phyloP scores from a whole-genome alignment of 1,139 yeast species.

The Hemisphaericaspora lyxosophila region DNA sequence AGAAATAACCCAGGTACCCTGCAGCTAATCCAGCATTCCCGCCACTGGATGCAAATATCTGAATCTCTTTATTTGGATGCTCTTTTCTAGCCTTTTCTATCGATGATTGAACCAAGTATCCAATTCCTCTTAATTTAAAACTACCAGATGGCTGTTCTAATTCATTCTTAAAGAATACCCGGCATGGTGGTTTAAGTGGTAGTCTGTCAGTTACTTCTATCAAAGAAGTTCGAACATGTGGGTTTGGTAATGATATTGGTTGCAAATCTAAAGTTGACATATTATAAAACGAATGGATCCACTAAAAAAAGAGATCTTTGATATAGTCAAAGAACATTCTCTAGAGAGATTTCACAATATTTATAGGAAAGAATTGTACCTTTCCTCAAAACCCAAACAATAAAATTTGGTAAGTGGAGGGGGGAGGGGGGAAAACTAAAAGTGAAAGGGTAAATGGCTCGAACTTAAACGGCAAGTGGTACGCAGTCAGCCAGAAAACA shows the following conservation, averaged over 20 bases:
- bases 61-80: conserved; percentile 29
- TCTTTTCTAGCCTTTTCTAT: conserved; percentile 17
- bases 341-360: not conserved
- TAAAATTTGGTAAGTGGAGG: too few species aligned
- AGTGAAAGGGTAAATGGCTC: too few species aligned
- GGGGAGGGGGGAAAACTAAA: too few species aligned
- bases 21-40: conserved; percentile 83
- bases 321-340: not conserved
- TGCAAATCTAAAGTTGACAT: conserved; percentile 15
- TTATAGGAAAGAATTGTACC: not conserved
- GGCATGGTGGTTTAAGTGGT: conserved; percentile 39
- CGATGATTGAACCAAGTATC: conserved; percentile 40
- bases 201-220: conserved; percentile 34
- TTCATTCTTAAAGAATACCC: conserved; percentile 60
- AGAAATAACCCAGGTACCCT: conserved; percentile 54
- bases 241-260: conserved; percentile 15
- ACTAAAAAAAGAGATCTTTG: not conserved
- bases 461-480: conserved; percentile 1
- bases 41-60: conserved; percentile 66
- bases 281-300: conserved; percentile 5
- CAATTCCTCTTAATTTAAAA: conserved; percentile 69
- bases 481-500: not conserved
- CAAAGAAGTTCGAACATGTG: conserved; percentile 45
- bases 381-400: not conserved
- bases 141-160: conserved; percentile 71